Conservation (phyloP, 2,329 filamentous ascomycete species). For the Albifimbria verrucaria region DNA sequence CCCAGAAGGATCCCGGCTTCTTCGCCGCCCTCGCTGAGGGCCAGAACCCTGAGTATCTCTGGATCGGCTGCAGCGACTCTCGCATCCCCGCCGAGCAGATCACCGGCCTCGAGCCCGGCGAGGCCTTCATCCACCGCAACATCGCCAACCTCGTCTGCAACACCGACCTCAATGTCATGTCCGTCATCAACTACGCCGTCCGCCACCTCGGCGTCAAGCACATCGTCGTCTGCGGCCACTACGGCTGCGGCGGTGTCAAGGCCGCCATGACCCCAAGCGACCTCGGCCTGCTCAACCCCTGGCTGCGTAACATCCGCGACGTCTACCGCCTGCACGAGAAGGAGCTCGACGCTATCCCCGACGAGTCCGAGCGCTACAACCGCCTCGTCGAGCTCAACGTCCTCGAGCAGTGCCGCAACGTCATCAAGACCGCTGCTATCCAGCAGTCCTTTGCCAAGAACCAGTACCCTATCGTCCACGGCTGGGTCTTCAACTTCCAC, state of each 20-base stretch:
- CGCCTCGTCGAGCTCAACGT: constrained; percentile 85
- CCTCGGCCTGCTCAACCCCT: constrained; percentile 68
- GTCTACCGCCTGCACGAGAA: constrained; percentile 69
- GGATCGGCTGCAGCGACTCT: constrained; percentile 89
- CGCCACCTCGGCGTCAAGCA: constrained; percentile 76
- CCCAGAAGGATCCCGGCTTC: constrained; percentile 57
- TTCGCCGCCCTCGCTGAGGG: constrained; percentile 62
- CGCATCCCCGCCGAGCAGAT: constrained; percentile 90
- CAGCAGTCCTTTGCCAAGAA: constrained; percentile 65
- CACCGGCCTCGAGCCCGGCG: constrained; percentile 77
- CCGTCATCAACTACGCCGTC: constrained; percentile 86
- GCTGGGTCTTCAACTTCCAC: constrained; percentile 69
- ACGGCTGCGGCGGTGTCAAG: constrained; percentile 74
- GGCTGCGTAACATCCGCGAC: constrained; percentile 72
- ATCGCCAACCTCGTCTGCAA: constrained; percentile 85
- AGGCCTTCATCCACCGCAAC: constrained; percentile 92
- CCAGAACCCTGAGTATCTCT: constrained; percentile 70
- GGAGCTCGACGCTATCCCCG: constrained; percentile 62
- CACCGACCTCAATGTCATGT: constrained; percentile 75
- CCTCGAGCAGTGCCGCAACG: constrained; percentile 68
- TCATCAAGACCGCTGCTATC: constrained; percentile 79
- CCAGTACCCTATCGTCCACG: constrained; percentile 66
- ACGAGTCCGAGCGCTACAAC: constrained; percentile 59
- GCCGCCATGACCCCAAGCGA: constrained; percentile 71
- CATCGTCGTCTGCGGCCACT: constrained; percentile 76